Base-by-base conservation (phyloP, 345 rosid genomes). In the Diplotaxis tenuifolia region DNA sequence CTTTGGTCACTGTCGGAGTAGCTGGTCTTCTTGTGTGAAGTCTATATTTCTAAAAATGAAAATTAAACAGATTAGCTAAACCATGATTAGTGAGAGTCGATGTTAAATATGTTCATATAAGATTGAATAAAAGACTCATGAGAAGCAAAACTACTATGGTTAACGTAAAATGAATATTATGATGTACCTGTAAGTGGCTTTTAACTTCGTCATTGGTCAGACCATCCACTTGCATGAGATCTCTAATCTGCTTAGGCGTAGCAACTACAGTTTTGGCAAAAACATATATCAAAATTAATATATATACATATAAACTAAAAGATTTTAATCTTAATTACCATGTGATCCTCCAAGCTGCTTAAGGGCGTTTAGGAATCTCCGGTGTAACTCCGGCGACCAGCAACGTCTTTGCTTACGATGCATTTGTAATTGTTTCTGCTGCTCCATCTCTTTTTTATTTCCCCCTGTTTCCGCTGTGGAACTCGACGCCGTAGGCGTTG, bases 381-480 rank as follows among this genome's bases (percentile, higher is more conserved):
- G 78, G 73, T 92, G 99, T 81, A 95, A 78, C 77, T 92, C 99
- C 49, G 96, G 89, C 9, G 99, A 92, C 99, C 99, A 95, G 62
- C 91, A 87, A 75, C 97, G 89, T 62, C 99, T 76, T 70, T 85
- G 93, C 76, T 95, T 95, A 61, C 96, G 83, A 63, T 75, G 75
- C 8, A 38, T 11, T 1, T 40, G 64, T 6, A 65, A 38, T 5
- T 52, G 69, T 42, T 62, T 64, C 3, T 7, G 38, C 9, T 38
- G 29, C 16, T 61, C 94, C n/a, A 70, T 10, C 4, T 57, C 89
- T 20, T 55, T 82, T 68, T 58, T 79, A 47, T 32, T 70, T 21
- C 27, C 76, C 16, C 66, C 79, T 6, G 68, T 72, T 38, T 78
- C 82, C 8, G 54, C 68, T 42, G 82, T 74, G 38, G 82, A 79